Evolutionary conservation across 495 filamentous ascomycete species (phyloP).

Genomic region (Hyphodiscus hymeniophilus): DNA sequence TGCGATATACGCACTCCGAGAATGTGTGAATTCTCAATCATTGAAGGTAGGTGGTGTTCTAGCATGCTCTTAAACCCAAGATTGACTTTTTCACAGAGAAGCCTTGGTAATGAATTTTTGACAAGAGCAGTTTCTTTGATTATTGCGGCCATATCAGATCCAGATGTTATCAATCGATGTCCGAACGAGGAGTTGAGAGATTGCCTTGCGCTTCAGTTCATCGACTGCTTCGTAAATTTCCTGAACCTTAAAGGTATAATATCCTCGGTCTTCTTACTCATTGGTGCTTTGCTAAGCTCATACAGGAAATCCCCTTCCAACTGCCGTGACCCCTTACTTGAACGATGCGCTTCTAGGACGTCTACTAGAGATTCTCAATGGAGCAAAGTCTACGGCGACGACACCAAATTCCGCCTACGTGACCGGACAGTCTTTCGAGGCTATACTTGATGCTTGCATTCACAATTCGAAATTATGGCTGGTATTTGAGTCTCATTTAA

Average conservation of each 20-base stretch:
- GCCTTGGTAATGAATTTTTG: slow-evolving; percentile 21
- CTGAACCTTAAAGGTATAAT: slow-evolving; percentile 33
- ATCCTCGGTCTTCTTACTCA: slow-evolving; percentile 2
- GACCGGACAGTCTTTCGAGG: slow-evolving; percentile 46
- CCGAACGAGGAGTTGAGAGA: slow-evolving; percentile 30
- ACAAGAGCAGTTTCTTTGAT: slow-evolving; percentile 35
- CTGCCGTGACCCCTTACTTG: slow-evolving; percentile 8
- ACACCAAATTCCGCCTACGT: slow-evolving; percentile 31
- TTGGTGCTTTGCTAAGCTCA: slow-evolving; percentile 1
- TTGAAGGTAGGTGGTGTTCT: slow-evolving; percentile 10
- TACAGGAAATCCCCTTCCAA: slow-evolving; percentile 18
- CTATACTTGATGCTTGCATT: slow-evolving; percentile 57
- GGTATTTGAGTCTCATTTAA: slow-evolving; percentile 36
- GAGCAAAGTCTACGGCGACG: slow-evolving; percentile 18
- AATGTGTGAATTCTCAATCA: slow-evolving; percentile 28
- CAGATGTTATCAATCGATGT: slow-evolving; percentile 30
- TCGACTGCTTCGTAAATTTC: slow-evolving; percentile 34
- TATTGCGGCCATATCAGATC: slow-evolving; percentile 36
- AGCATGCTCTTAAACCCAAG: neutral
- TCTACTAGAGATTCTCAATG: slow-evolving; percentile 29
- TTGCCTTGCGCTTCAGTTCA: slow-evolving; percentile 32
- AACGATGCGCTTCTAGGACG: slow-evolving; percentile 22
- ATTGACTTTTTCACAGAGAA: slow-evolving; percentile 12
- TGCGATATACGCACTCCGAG: slow-evolving; percentile 55
- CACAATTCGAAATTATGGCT: slow-evolving; percentile 52